Percentiles rank a stretch among this genome's conserved stretches.
Conservation (phyloP, 768 basidiomycete genomes). For the Calocybe gangraenosa region DNA sequence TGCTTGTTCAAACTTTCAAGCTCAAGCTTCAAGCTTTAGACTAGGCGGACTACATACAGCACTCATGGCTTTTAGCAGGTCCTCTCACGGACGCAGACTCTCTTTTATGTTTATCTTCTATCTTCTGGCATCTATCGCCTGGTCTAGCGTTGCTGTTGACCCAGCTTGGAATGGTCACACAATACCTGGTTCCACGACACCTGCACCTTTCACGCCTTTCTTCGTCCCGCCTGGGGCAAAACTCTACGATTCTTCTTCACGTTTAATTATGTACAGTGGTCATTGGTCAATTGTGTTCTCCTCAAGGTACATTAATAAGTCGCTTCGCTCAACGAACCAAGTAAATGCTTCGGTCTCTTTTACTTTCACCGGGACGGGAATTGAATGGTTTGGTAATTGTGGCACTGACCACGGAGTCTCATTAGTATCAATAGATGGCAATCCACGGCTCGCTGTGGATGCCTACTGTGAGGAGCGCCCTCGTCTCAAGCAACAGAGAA, state of each 20-base stretch:
- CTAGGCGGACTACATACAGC: not conserved
- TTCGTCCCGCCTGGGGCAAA: conserved; percentile 73
- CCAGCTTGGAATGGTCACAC: conserved; percentile 70
- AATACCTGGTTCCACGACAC: conserved; percentile 42
- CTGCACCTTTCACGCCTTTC: conserved; percentile 56
- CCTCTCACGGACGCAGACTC: not conserved
- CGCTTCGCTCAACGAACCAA: conserved; percentile 46
- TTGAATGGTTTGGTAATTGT: conserved; percentile 74
- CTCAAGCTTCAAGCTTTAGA: not conserved
- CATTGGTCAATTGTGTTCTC: conserved; percentile 56
- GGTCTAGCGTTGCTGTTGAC: conserved; percentile 23
- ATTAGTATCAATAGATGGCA: conserved; percentile 56
- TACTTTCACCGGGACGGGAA: conserved; percentile 66
- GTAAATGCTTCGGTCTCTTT: conserved; percentile 48
- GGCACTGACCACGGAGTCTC: conserved; percentile 52
- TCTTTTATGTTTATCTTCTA: conserved; percentile 11
- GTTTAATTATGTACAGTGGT: conserved; percentile 59
- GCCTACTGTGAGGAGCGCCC: conserved; percentile 28
- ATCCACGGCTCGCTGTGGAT: conserved; percentile 40
- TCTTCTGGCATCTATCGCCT: conserved; percentile 10
- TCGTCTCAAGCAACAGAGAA: conserved; percentile 51
- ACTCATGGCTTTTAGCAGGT: conserved; percentile 9
- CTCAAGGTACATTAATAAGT: conserved; percentile 42
- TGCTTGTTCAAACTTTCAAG: not conserved
- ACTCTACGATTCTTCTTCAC: conserved; percentile 67